These are phyloP conservation scores for Xylariaceae sp. DNA, from an alignment of 2,329 filamentous ascomycete species.

Conservation along the genomic window DNA sequence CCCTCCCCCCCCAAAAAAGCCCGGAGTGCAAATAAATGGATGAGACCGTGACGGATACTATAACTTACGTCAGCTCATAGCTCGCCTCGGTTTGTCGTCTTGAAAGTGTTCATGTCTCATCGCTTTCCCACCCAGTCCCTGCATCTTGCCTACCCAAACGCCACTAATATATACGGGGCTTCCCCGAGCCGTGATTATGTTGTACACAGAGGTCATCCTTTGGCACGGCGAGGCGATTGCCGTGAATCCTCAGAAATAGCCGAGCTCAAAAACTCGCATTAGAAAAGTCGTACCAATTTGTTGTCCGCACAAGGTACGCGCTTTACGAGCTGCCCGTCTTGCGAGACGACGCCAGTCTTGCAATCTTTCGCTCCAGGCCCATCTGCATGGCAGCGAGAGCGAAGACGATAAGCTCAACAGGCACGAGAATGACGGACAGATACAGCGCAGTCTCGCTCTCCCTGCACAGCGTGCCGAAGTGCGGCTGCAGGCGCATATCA, in stretches of 20 bases:
- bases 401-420: conserved; percentile 50
- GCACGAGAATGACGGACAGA: conserved; percentile 53
- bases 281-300: background rate
- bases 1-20: background rate
- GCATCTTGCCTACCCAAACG: background rate
- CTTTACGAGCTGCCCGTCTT: conserved; percentile 28
- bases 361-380: conserved; percentile 40
- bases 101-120: background rate
- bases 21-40: background rate
- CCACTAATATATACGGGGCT: background rate
- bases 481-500: conserved; percentile 49
- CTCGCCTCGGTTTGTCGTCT: background rate
- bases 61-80: conserved; percentile 4
- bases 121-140: background rate
- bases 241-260: background rate
- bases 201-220: background rate
- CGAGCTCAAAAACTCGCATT: background rate
- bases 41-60: background rate
- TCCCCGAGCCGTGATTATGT: background rate
- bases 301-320: background rate
- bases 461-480: conserved; percentile 54
- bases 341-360: conserved; percentile 15
- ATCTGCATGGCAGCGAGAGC: conserved; percentile 44
- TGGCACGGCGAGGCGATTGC: background rate
- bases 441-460: conserved; percentile 53